These are phyloP conservation scores for Agastache rugosa DNA, from an alignment of 257 asterid species.

Conservation along the genomic window DNA sequence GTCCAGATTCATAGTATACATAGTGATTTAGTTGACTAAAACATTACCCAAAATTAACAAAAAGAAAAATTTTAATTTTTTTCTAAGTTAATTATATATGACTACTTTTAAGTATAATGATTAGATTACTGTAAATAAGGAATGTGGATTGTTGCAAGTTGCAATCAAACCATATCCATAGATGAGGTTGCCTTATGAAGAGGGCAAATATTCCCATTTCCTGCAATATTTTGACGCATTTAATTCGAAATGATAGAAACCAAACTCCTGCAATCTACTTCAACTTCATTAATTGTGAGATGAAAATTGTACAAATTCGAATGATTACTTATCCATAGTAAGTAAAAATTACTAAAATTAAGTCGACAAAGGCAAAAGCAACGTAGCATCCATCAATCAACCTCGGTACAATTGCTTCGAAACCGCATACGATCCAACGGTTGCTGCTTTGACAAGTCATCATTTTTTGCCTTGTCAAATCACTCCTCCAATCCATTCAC, in stretches of 20 bases:
- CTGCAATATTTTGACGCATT: constrained; percentile 26
- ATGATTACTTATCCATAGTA: neutral
- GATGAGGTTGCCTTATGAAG: constrained; percentile 21
- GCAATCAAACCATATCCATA: constrained; percentile 4
- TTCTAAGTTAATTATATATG: neutral
- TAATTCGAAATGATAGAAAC: constrained; percentile 33
- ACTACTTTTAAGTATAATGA: neutral
- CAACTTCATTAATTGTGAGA: constrained; percentile 12
- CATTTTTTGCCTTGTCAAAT: constrained; percentile 29
- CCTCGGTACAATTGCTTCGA: neutral
- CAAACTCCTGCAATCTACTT: constrained; percentile 29
- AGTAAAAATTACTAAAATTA: neutral
- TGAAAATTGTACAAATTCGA: neutral
- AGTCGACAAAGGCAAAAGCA: constrained; percentile 22
- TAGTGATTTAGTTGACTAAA: too few relatives aligned
- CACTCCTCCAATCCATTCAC: neutral
- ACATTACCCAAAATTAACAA: too few relatives aligned
- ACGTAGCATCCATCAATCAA: constrained; percentile 36
- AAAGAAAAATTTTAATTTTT: too few relatives aligned
- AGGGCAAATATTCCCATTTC: constrained; percentile 36
- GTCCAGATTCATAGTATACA: too few relatives aligned
- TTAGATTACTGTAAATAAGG: neutral
- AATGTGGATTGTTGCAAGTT: neutral
- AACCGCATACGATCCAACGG: constrained; percentile 39
- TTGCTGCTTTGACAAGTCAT: constrained; percentile 35